Base-by-base conservation (phyloP, 169 alveolate genomes). In the Neospora caninum region DNA sequence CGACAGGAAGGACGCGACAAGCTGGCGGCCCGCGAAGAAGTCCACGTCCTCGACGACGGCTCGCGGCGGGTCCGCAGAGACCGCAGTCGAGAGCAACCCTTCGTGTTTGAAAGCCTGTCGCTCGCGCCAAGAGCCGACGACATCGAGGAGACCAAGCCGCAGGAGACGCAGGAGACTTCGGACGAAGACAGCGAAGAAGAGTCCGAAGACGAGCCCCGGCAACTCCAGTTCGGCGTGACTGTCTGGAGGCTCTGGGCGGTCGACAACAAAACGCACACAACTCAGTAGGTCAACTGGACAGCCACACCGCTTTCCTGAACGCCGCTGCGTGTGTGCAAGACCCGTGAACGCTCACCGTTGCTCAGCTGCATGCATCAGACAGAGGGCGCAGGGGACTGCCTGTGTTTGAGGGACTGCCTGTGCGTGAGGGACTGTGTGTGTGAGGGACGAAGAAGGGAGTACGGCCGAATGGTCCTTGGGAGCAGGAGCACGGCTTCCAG, bases 171-270 rank as follows among this genome's bases (percentile, higher is more conserved):
- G 73, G 20, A 4, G 20, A 16, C 13, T 13, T 49, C 58, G 58
- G 84, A 67, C 42, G 78, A 53, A 86, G 89, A 43, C n/a, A 36
- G 27, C 39, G 45, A 41, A 38, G 89, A 82, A 36, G 84, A 73
- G n/a, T 41, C 10, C 16, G 36, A 38, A 45, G 91, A 54, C 58
- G 92, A 53, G 80, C 64, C 64, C 80, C 91, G 80, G 54, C 94
- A 92, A 92, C 92, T 92, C 88, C 93, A 73, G 87, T 53, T 92
- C 78, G 95, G 92, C 36, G 88, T 58, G 42, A 92, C 88, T 64
- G 88, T 84, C 69, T 92, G 95, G 95, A 89, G 64, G 92, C 92
- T 92, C n/a, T 84, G 92, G 95, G 95, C 95, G n/a, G 92, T 92
- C 20, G 91, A 87, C 38, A 82, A 69, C 42, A n/a, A 36, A 36